Evolutionary conservation across 2,329 filamentous ascomycete species (phyloP).

Genomic region (Metarhizium album): DNA sequence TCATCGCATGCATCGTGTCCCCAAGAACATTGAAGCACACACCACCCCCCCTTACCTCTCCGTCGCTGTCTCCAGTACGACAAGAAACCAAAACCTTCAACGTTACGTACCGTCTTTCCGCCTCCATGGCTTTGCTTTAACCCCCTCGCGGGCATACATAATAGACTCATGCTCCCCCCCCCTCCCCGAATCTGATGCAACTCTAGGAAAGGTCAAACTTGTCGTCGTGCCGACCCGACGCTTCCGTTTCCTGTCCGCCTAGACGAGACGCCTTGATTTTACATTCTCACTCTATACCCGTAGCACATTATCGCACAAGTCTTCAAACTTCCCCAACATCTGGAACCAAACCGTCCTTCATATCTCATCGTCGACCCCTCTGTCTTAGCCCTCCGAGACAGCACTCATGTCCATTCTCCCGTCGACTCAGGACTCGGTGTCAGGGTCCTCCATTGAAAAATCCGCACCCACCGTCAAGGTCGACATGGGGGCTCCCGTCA

Average conservation of each 20-base stretch:
- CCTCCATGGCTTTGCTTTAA: neutral
- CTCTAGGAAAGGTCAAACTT: neutral
- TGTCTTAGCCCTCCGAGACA: neutral
- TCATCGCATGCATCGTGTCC: too few relatives aligned
- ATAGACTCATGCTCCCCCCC: neutral
- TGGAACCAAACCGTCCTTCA: neutral
- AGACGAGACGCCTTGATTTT: neutral
- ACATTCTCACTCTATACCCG: neutral
- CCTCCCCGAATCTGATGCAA: neutral
- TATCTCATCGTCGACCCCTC: neutral
- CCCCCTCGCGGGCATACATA: conserved; percentile 1
- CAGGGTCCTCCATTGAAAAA: conserved; percentile 24
- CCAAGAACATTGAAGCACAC: too few relatives aligned
- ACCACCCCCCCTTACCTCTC: neutral
- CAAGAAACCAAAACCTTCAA: too few relatives aligned
- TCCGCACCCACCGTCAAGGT: conserved; percentile 17
- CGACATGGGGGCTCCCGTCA: conserved; percentile 18
- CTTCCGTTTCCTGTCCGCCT: neutral
- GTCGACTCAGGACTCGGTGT: conserved; percentile 19
- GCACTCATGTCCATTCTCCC: conserved; percentile 19
- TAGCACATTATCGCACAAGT: neutral
- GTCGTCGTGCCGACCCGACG: neutral
- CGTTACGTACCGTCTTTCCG: neutral
- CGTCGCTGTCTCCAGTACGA: too few relatives aligned
- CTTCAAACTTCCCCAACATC: neutral